A percentile compares a stretch with the other conserved stretches of the same genome.
Conservation (phyloP, 2,329 filamentous ascomycete genomes). For the Hysterium pulicare region DNA sequence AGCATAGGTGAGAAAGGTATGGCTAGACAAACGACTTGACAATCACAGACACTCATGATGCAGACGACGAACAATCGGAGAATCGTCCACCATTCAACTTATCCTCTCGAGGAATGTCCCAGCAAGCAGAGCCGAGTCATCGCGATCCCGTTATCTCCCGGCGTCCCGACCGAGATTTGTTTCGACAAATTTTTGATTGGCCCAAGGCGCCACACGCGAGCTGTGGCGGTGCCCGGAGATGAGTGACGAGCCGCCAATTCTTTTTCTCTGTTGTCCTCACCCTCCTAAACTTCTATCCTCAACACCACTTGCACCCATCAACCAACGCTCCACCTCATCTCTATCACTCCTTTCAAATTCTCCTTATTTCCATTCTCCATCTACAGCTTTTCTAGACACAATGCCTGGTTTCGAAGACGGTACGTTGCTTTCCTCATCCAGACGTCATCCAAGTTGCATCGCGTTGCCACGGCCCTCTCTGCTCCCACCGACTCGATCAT, state of each 20-base stretch:
- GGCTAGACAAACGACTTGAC: too few relatives aligned
- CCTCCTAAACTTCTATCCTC: conserved; percentile 2
- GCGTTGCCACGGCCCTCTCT: conserved; percentile 17
- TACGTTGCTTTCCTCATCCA: conserved; percentile 27
- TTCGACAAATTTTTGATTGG: background rate
- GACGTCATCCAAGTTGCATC: conserved; percentile 26
- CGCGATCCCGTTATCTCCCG: background rate
- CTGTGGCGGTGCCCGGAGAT: background rate
- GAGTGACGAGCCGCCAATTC: background rate
- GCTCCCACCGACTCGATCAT: conserved; percentile 20
- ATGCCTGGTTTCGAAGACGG: conserved; percentile 39
- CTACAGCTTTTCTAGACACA: conserved; percentile 20
- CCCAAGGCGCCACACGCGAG: background rate
- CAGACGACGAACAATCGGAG: too few relatives aligned
- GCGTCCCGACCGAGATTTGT: too few relatives aligned
- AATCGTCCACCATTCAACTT: too few relatives aligned
- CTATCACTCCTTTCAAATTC: conserved; percentile 12
- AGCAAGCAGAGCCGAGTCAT: background rate
- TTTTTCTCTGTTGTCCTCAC: conserved; percentile 11
- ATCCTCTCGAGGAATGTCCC: too few relatives aligned
- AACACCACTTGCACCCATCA: background rate
- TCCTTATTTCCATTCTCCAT: conserved; percentile 15
- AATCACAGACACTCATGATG: too few relatives aligned
- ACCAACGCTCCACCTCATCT: conserved; percentile 1
- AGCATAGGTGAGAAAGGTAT: too few relatives aligned